Base-by-base conservation (phyloP, 2,329 filamentous ascomycete genomes). In the Akanthomyces dipterigenus region DNA sequence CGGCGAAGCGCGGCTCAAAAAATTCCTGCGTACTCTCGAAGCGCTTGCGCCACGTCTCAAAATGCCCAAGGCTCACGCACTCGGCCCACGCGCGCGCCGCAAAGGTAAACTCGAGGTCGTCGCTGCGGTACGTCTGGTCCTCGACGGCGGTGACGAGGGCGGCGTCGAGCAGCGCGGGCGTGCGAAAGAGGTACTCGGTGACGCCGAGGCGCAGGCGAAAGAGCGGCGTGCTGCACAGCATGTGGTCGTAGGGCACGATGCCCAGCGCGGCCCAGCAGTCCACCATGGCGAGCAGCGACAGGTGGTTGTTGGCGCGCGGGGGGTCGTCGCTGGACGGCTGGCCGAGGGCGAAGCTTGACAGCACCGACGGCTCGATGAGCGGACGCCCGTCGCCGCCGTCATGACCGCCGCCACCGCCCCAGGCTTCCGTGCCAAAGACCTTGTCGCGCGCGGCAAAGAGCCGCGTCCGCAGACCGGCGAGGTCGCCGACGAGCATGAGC, bases 161-260 rank as follows among this genome's bases (percentile, higher is more conserved):
- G 71, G 95, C 91, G 55, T 96, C 88, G 16, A 99, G 85, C 57
- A 96, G 80, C 3, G 83, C 84, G 20, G 85, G 82, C 69, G 93
- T 92, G 65, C 92, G 88, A 79, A 97, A 99, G 42, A 99, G 81
- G 72, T 96, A 93, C 76, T 99, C 95, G 1, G 93, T 93, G n/a
- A 97, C 96, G 61, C 95, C 95, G 38, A 99, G 84, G 86, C 95
- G 97, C 65, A 99, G 85, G 55, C 95, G 89, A 80, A 99, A 99
- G 51, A 98, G 85, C 78, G 95, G 95, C 43, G 95, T 99, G 59
- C 92, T 96, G 78, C 95, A 99, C 67, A 99, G 96, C 93, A 99
- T 99, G 79, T 99, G 96, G 75, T 99, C 93, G 74, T 99, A 99
- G 0, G 95, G 95, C 53, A 96, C 89, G 69, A 97, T 99, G 38